Evolutionary conservation across 192 early-diverging fungal genomes (phyloP), one percentile per base, ranked within the genome.

Genomic region (Spizellomyces punctatus): DNA sequence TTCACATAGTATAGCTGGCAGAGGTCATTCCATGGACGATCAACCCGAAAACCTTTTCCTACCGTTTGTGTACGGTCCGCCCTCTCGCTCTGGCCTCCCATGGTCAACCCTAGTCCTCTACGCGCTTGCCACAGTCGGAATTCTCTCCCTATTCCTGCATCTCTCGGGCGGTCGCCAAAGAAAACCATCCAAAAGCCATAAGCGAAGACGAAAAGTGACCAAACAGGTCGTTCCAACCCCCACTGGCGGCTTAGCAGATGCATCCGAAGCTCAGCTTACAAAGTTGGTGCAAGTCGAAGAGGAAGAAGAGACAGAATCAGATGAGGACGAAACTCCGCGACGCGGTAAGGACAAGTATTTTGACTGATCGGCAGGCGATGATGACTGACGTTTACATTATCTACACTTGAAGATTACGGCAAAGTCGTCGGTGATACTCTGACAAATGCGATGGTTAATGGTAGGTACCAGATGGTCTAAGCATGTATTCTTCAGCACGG

Each of bases 81-180:
- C 54, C 54, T 19, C 54, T 7, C 54, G n/a, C 22, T 22, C 54
- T 56, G n/a, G 54, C 54, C 22, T 22, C 0, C 7, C 22, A n/a
- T 22, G n/a, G 6, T n/a, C 54, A 56, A 19, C 54, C 54, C 22
- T 56, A 6, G 22, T 22, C 22, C 54, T 56, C 7, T 56, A 56
- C 7, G 7, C 54, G 22, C 22, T 56, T 19, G 54, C 54, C 54
- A 7, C 22, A 56, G n/a, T 56, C n/a, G 54, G 54, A 56, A 6
- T 56, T 19, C 54, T 56, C 54, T 56, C 54, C 54, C 22, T 56
- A 56, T n/a, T 22, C 6, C n/a, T 56, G n/a, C 54, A 56, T 56
- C n/a, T 56, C 61, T 36, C 22, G 27, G 16, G n/a, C 44, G 27
- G n/a, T 36, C 5, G 27, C 44, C 61, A 43, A 43, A 43, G 22